A percentile compares a stretch with the other conserved stretches of the same genome.
phyloP scores from a whole-genome alignment of 352 stramenopile genomes.

The Phytopythium aichiense region DNA sequence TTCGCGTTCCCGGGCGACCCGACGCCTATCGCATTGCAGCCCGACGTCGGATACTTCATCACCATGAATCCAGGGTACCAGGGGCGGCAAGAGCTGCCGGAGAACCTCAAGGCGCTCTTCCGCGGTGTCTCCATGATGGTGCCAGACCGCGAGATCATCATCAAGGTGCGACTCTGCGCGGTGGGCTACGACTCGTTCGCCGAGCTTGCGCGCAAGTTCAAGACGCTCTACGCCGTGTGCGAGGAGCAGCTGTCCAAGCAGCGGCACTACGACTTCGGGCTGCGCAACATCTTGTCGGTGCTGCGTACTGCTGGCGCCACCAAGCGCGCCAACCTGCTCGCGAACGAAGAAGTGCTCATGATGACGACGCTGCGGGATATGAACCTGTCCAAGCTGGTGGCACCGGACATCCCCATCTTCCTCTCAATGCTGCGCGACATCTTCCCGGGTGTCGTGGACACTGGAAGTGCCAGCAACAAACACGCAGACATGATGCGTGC shows the following conservation, averaged over 20 bases:
- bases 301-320: slow-evolving; percentile 93
- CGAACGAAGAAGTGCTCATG: slow-evolving; percentile 91
- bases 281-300: slow-evolving; percentile 95
- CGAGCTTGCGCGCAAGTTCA: slow-evolving; percentile 94
- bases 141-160: slow-evolving; percentile 96
- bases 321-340: slow-evolving; percentile 93
- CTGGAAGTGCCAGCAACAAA: slow-evolving; percentile 24
- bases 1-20: slow-evolving; percentile 72
- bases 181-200: slow-evolving; percentile 91
- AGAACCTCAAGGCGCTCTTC: slow-evolving; percentile 93
- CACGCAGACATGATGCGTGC: slow-evolving; percentile 67
- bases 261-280: slow-evolving; percentile 92
- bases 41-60: slow-evolving; percentile 83
- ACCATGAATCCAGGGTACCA: slow-evolving; percentile 95
- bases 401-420: slow-evolving; percentile 91
- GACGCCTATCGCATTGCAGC: slow-evolving; percentile 47
- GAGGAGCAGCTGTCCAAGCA: slow-evolving; percentile 93
- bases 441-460: slow-evolving; percentile 63
- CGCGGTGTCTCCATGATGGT: slow-evolving; percentile 96
- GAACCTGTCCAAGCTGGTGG: slow-evolving; percentile 92
- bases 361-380: slow-evolving; percentile 94
- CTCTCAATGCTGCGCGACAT: slow-evolving; percentile 86
- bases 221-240: slow-evolving; percentile 93
- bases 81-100: slow-evolving; percentile 87
- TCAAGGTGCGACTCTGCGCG: slow-evolving; percentile 92